Evolutionary conservation across 176 grass and related monocot species (phyloP).

Genomic region (Rhynchospora breviuscula): DNA sequence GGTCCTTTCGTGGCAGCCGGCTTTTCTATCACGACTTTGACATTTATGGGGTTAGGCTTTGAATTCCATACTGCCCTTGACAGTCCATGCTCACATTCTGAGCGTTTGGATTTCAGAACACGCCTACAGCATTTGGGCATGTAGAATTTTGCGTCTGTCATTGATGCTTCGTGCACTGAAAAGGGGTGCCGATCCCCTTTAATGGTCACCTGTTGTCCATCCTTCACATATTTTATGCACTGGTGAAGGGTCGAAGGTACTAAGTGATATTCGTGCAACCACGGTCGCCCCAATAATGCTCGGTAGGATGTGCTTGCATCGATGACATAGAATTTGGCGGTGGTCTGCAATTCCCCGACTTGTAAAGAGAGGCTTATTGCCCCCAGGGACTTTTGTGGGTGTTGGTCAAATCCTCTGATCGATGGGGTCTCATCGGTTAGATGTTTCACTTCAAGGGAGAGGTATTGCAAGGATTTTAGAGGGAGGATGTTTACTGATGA

Average conservation of each 20-base stretch:
- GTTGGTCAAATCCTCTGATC: neutral
- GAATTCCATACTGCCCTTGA: too few species aligned
- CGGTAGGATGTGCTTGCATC: neutral
- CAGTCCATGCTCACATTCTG: too few species aligned
- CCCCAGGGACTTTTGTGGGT: neutral
- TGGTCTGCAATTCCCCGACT: neutral
- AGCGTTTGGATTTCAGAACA: too few species aligned
- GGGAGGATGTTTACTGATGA: conserved; percentile 5
- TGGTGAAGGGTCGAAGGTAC: neutral
- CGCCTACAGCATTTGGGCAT: too few species aligned
- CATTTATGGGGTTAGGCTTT: too few species aligned
- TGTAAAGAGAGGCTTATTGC: neutral
- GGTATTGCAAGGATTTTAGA: neutral
- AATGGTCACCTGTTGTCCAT: neutral
- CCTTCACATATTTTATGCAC: neutral
- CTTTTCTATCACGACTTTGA: too few species aligned
- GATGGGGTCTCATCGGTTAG: neutral
- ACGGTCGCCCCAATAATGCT: neutral
- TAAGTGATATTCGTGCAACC: neutral
- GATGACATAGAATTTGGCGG: neutral
- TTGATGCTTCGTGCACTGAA: too few species aligned
- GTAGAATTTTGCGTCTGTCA: too few species aligned
- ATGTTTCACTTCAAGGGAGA: neutral
- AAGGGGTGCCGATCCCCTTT: too few species aligned
- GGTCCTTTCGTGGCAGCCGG: too few species aligned